These are phyloP conservation scores for Russula brevipes DNA, from an alignment of 768 basidiomycete genomes.

Conservation along the genomic window DNA sequence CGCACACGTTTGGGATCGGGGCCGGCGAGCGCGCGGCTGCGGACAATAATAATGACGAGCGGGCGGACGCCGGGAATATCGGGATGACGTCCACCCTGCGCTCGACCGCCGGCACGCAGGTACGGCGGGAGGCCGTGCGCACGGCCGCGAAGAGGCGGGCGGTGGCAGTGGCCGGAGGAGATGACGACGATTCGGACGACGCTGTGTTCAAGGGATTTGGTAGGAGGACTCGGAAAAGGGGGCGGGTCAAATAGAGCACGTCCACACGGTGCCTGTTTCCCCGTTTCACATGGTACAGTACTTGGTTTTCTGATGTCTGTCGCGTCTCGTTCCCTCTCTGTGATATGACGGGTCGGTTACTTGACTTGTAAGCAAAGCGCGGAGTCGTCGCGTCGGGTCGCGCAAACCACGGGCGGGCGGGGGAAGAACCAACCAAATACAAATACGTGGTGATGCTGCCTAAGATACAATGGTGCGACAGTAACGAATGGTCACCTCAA, in stretches of 20 bases:
- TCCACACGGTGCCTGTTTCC: too few species aligned
- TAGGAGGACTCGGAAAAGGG: conserved; percentile 29
- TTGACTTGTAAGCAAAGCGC: too few species aligned
- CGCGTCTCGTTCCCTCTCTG: too few species aligned
- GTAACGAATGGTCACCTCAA: conserved; percentile 3
- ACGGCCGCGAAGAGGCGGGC: conserved; percentile 18
- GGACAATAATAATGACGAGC: conserved; percentile 2
- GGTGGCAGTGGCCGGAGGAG: conserved; percentile 29
- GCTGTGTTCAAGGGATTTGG: conserved; percentile 60
- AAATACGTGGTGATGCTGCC: conserved; percentile 2
- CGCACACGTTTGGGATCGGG: not conserved
- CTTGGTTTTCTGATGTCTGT: too few species aligned
- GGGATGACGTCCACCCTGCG: conserved; percentile 29
- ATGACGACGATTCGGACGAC: conserved; percentile 64
- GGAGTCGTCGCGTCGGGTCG: not conserved
- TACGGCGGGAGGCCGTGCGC: conserved; percentile 17
- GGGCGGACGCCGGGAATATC: conserved; percentile 16
- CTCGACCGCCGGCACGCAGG: conserved; percentile 27
- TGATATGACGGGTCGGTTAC: too few species aligned
- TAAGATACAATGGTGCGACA: conserved; percentile 19
- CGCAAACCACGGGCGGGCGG: too few species aligned
- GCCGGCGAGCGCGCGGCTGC: not conserved
- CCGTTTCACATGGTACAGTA: not conserved
- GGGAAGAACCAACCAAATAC: not conserved
- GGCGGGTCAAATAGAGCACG: conserved; percentile 4